Evolutionary conservation across 108 stramenopile species (phyloP).

Genomic region (Stephanodiscus minutulus): DNA sequence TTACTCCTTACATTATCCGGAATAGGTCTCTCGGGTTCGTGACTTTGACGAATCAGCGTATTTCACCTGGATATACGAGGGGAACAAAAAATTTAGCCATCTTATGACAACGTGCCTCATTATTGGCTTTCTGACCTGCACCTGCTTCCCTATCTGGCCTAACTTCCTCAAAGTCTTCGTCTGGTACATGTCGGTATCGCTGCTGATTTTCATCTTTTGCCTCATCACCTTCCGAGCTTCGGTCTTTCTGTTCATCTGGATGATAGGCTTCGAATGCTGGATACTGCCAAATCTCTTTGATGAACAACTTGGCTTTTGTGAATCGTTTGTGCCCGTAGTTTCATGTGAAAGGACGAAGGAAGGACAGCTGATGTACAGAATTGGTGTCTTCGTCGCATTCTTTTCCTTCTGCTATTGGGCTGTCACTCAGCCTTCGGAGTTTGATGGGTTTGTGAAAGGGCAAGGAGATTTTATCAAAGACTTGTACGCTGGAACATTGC

Average conservation of each 20-base stretch:
- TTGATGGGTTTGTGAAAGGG: slow-evolving; percentile 95
- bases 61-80: slow-evolving; percentile 98
- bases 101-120: slow-evolving; percentile 93
- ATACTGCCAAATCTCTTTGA: slow-evolving; percentile 97
- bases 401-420: slow-evolving; percentile 98
- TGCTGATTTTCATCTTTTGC: slow-evolving; percentile 93
- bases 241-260: slow-evolving; percentile 94
- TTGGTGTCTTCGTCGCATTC: slow-evolving; percentile 90
- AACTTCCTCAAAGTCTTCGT: slow-evolving; percentile 94
- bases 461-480: slow-evolving; percentile 99
- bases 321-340: slow-evolving; percentile 94
- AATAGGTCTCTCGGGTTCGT: slow-evolving; percentile 74
- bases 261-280: slow-evolving; percentile 96
- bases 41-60: slow-evolving; percentile 93
- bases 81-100: slow-evolving; percentile 92
- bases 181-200: slow-evolving; percentile 97
- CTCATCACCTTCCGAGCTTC: slow-evolving; percentile 86
- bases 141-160: slow-evolving; percentile 99
- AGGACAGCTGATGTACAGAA: slow-evolving; percentile 90
- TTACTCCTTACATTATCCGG: slow-evolving; percentile 5
- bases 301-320: slow-evolving; percentile 91
- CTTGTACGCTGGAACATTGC: slow-evolving; percentile 96
- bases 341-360: slow-evolving; percentile 84
- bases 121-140: slow-evolving; percentile 91
- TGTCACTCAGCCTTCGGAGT: slow-evolving; percentile 98